phyloP scores from a whole-genome alignment of 352 stramenopile species.

The Plasmopara viticola region DNA sequence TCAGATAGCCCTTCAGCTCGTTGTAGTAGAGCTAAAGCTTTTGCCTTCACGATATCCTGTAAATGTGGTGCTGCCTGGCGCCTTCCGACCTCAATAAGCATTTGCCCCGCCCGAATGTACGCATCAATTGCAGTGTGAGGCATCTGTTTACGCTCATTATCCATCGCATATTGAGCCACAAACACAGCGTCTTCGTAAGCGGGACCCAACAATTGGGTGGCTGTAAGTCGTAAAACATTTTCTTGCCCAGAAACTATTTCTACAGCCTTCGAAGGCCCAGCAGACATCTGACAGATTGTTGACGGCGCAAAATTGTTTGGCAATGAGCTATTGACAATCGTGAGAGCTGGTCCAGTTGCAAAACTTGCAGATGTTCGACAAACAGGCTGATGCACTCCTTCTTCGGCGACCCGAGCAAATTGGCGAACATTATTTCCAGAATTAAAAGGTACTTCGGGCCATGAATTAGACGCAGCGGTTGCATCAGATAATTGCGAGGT shows the following conservation, averaged over 20 bases:
- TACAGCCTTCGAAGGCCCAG: not conserved
- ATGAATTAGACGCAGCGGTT: conserved; percentile 15
- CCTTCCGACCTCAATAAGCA: conserved; percentile 61
- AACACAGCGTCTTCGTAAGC: conserved; percentile 58
- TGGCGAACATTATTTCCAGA: conserved; percentile 5
- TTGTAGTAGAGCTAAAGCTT: conserved; percentile 69
- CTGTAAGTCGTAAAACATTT: conserved; percentile 22
- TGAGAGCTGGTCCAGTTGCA: not conserved
- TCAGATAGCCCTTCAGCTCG: conserved; percentile 63
- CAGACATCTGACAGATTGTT: conserved; percentile 4
- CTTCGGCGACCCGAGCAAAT: conserved; percentile 7
- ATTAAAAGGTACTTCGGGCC: conserved; percentile 19
- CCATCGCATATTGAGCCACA: conserved; percentile 61
- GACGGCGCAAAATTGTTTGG: conserved; percentile 4
- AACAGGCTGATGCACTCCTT: conserved; percentile 1
- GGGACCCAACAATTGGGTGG: conserved; percentile 38
- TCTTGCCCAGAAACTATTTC: conserved; percentile 5
- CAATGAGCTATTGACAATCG: conserved; percentile 12
- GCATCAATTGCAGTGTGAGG: conserved; percentile 59
- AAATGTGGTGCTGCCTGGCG: conserved; percentile 48
- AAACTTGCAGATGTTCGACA: conserved; percentile 8
- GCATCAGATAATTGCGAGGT: conserved; percentile 4
- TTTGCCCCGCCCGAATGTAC: conserved; percentile 65
- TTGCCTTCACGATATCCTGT: conserved; percentile 77
- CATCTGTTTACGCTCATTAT: conserved; percentile 54